Evolutionary conservation across 352 stramenopile genomes (phyloP).

Genomic region (Globisporangium camurandrum): DNA sequence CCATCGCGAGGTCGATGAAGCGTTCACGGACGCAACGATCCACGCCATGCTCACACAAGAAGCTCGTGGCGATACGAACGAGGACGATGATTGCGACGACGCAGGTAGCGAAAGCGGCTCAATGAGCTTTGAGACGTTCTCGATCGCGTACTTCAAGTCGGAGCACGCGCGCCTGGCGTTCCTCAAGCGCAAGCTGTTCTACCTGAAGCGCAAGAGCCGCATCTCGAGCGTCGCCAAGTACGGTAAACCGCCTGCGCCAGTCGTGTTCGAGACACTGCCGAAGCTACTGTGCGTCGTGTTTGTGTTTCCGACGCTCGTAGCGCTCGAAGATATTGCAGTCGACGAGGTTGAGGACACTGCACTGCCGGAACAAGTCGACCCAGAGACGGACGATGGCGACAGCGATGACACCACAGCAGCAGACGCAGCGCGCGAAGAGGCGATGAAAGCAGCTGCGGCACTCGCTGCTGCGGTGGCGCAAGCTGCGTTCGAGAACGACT

Average conservation of each 20-base stretch:
- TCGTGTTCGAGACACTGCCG: slow-evolving; percentile 37
- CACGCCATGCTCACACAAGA: slow-evolving; percentile 27
- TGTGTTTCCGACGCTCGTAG: slow-evolving; percentile 19
- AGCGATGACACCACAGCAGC: not conserved
- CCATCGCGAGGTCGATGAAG: slow-evolving; percentile 36
- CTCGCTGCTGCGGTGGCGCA: slow-evolving; percentile 3
- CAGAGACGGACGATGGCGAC: not conserved
- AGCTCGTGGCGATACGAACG: not conserved
- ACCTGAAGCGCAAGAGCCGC: slow-evolving; percentile 29
- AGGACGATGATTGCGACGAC: not conserved
- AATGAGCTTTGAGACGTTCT: slow-evolving; percentile 23
- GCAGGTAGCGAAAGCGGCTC: too few species aligned
- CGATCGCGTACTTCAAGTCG: slow-evolving; percentile 39
- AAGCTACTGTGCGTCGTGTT: slow-evolving; percentile 24
- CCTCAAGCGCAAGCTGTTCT: slow-evolving; percentile 43
- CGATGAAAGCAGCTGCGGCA: too few species aligned
- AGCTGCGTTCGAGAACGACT: slow-evolving; percentile 16
- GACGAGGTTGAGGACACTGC: not conserved
- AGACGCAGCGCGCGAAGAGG: not conserved
- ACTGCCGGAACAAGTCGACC: not conserved
- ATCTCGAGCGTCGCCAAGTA: slow-evolving; percentile 32
- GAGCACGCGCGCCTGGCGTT: slow-evolving; percentile 30
- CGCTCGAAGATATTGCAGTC: not conserved
- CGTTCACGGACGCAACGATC: slow-evolving; percentile 27
- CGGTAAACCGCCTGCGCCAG: slow-evolving; percentile 32